Evolutionary conservation across 1,284 basidiomycete species (phyloP), one percentile per base, ranked within the genome.

Genomic region (Apiotrichum gamsii): DNA sequence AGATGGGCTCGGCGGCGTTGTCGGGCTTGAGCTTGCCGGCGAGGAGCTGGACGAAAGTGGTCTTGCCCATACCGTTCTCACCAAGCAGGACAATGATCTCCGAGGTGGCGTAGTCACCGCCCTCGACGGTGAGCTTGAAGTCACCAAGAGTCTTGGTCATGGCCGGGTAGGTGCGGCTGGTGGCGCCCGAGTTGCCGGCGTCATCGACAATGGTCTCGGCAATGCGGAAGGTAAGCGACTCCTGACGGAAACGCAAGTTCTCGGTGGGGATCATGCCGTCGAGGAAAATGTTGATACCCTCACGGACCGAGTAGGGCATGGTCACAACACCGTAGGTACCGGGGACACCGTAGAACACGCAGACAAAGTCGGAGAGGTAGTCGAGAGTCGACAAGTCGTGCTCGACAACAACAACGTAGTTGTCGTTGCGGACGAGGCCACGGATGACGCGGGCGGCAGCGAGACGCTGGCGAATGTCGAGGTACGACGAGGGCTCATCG

Each of bases 221-320:
- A 81, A 96, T 95, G 76, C 91, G 94, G 79, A 97, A 97, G 4
- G 87, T 83, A 16, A 96, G 77, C 1, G 87, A 87, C 62, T 95
- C 93, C 59, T 95, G 84, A 41, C 91, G 83, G 82, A 96, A 96
- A 51, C 93, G 88, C 63, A 97, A 72, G 74, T 97, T 97, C 72
- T 96, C 91, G n/a, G 93, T 95, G 6, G 93, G 93, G 60, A 96
- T 90, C 76, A 90, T 90, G 44, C 91, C 91, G 65, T 97, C 93
- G 49, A 97, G 77, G 81, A 96, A 96, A 63, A 95, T 95, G 75
- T 96, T 96, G 77, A 97, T 95, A 60, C 91, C 91, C 84, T 97
- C 93, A 57, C 93, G 84, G 49, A 95, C 90, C 25, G 91, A 94
- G 70, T 84, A 90, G 33, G 91, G 91, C 87, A 96, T 90, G 3